A percentile compares a stretch with the other conserved stretches of the same genome.
Evolutionary conservation across 192 early-diverging fungal genomes (phyloP).

Genomic region (Coemansia sp.): DNA sequence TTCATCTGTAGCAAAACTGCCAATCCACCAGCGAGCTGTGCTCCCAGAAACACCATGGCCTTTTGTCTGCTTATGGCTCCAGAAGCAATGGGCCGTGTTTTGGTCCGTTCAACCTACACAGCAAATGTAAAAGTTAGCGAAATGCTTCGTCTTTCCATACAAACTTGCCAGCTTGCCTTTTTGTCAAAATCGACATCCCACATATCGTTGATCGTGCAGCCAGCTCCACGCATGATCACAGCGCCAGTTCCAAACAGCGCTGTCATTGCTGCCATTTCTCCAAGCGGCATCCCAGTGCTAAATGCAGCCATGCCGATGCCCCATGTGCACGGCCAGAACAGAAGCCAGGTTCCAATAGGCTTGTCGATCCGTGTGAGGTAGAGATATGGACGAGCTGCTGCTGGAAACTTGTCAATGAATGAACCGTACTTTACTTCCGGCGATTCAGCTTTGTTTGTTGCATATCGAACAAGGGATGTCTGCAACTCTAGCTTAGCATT

Average conservation of each 20-base stretch:
- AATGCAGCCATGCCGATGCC: constrained; percentile 71
- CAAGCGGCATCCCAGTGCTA: constrained; percentile 51
- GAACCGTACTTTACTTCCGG: constrained; percentile 33
- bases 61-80: constrained; percentile 64
- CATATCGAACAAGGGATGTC: no score
- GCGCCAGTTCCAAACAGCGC: constrained; percentile 82
- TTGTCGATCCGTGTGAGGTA: constrained; percentile 81
- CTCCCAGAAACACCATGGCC: constrained; percentile 76
- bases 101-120: constrained; percentile 73
- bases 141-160: no score
- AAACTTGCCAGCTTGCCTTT: constrained; percentile 32
- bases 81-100: constrained; percentile 76
- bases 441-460: not conserved
- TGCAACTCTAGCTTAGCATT: no score
- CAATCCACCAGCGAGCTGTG: constrained; percentile 76
- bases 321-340: constrained; percentile 89
- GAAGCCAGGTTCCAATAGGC: constrained; percentile 88
- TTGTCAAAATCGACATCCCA: constrained; percentile 93
- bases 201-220: constrained; percentile 95
- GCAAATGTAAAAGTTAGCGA: not conserved
- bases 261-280: constrained; percentile 63
- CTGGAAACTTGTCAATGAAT: constrained; percentile 57
- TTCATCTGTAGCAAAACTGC: constrained; percentile 88
- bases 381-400: constrained; percentile 65
- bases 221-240: constrained; percentile 91